phyloP scores from a whole-genome alignment of 306 rosid species.

The Pyrus pyrifolia region DNA sequence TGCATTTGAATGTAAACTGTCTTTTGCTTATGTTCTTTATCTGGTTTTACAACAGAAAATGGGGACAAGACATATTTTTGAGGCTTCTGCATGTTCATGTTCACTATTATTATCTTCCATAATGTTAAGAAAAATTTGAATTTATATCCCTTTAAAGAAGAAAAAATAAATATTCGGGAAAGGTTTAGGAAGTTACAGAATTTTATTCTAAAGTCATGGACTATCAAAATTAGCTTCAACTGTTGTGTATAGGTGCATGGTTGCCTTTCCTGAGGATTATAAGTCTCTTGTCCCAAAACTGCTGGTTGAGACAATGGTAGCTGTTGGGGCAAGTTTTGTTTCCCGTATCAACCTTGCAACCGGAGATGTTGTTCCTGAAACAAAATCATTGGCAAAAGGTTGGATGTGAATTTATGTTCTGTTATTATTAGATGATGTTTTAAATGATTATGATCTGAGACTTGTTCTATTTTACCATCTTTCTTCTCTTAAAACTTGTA shows the following conservation, averaged over 20 bases:
- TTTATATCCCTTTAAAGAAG: constrained; percentile 1
- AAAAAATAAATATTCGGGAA: background rate
- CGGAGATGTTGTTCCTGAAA: constrained; percentile 88
- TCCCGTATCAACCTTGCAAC: constrained; percentile 77
- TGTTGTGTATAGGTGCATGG: constrained; percentile 65
- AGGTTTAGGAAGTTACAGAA: constrained; percentile 10
- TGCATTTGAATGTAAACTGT: background rate
- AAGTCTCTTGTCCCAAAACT: constrained; percentile 79
- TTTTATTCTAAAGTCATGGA: constrained; percentile 1
- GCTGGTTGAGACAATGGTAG: constrained; percentile 73
- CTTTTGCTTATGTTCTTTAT: background rate
- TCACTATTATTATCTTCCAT: background rate
- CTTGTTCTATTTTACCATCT: background rate
- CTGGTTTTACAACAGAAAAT: background rate
- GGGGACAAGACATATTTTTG: background rate
- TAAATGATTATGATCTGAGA: background rate
- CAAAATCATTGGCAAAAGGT: constrained; percentile 94
- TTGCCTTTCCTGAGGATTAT: constrained; percentile 91
- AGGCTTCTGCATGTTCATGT: background rate
- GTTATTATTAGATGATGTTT: background rate
- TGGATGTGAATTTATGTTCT: constrained; percentile 13
- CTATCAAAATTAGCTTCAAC: constrained; percentile 7
- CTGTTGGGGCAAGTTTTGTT: constrained; percentile 74
- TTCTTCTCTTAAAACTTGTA: background rate
- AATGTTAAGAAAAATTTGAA: background rate